Percentiles rank a stretch among this genome's conserved stretches.
Evolutionary conservation across 177 flowering plant genomes (phyloP).

Genomic region (Vitis hybrid): DNA sequence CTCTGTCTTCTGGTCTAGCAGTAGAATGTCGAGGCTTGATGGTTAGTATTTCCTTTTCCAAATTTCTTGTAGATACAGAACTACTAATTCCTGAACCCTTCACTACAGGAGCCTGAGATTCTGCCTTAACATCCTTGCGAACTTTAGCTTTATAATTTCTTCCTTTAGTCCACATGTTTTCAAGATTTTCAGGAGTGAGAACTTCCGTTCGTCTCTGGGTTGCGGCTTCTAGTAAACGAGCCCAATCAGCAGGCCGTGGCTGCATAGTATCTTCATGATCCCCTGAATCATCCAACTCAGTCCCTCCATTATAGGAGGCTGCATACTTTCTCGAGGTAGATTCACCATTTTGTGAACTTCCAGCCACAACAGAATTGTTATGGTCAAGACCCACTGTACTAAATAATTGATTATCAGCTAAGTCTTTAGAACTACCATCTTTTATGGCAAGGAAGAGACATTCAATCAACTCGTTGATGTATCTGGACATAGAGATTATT

Average conservation of each 20-base stretch:
- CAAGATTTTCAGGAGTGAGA: conserved; percentile 98
- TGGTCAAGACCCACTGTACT: conserved; percentile 18
- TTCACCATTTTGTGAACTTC: conserved; percentile 20
- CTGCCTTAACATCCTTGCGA: conserved; percentile 33
- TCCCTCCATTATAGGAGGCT: conserved; percentile 27
- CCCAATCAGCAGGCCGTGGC: conserved; percentile 79
- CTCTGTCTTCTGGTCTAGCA: conserved; percentile 31
- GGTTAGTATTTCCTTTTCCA: conserved; percentile 27
- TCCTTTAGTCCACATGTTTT: conserved; percentile 95
- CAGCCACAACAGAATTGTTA: conserved; percentile 30
- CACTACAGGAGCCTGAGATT: conserved; percentile 21
- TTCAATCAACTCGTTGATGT: conserved; percentile 84
- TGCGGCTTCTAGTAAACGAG: conserved; percentile 72
- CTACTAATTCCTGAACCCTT: conserved; percentile 29
- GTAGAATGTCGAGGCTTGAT: conserved; percentile 22
- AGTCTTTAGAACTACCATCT: conserved; percentile 31
- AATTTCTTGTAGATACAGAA: conserved; percentile 16
- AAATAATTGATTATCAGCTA: conserved; percentile 26
- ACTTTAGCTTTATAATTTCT: conserved; percentile 72
- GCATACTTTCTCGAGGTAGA: conserved; percentile 19
- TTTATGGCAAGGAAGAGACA: conserved; percentile 46
- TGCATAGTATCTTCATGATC: conserved; percentile 32
- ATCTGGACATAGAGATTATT: conserved; percentile 44
- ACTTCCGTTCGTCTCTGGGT: conserved; percentile 94
- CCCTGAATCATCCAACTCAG: conserved; percentile 21